Percentiles rank a stretch among this genome's conserved stretches.
These are phyloP conservation scores for Sextonia rubra DNA, from an alignment of 164 flowering plant genomes.

Conservation along the genomic window DNA sequence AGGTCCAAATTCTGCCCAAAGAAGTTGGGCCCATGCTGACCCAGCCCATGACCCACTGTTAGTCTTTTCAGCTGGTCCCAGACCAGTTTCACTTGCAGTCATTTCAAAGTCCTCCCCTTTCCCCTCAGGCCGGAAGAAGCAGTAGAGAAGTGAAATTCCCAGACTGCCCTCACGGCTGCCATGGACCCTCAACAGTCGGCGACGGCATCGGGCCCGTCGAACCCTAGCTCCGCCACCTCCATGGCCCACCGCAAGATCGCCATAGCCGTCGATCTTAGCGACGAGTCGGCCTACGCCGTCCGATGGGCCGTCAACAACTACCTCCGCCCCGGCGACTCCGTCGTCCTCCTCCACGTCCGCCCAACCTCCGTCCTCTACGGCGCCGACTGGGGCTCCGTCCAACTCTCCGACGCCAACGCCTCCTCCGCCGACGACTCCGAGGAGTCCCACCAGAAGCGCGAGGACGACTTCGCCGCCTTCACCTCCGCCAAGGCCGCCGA, in stretches of 20 bases:
- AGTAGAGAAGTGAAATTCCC: too few relatives aligned
- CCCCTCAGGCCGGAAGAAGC: too few relatives aligned
- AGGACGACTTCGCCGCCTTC: conserved; percentile 54
- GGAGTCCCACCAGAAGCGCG: conserved; percentile 43
- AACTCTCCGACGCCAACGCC: conserved; percentile 20
- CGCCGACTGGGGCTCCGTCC: conserved; percentile 70
- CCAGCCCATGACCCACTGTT: too few relatives aligned
- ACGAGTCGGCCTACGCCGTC: conserved; percentile 77
- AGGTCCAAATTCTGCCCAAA: too few relatives aligned
- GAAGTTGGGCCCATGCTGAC: too few relatives aligned
- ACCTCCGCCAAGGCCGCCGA: conserved; percentile 41
- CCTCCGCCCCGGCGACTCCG: conserved; percentile 73
- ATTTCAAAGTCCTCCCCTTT: too few relatives aligned
- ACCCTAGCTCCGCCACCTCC: conserved; percentile 20
- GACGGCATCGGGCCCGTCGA: background rate
- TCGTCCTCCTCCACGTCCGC: conserved; percentile 72
- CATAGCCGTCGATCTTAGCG: conserved; percentile 76
- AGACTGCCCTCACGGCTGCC: too few relatives aligned
- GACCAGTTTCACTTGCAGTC: too few relatives aligned
- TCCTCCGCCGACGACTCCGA: conserved; percentile 12
- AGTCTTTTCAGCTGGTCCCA: too few relatives aligned
- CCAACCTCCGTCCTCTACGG: conserved; percentile 74
- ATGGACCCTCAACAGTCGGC: conserved; percentile 5
- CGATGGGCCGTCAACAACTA: conserved; percentile 82
- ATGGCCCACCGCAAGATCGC: conserved; percentile 49